Evolutionary conservation across 192 early-diverging fungal genomes (phyloP).

Genomic region (Backusella circina): DNA sequence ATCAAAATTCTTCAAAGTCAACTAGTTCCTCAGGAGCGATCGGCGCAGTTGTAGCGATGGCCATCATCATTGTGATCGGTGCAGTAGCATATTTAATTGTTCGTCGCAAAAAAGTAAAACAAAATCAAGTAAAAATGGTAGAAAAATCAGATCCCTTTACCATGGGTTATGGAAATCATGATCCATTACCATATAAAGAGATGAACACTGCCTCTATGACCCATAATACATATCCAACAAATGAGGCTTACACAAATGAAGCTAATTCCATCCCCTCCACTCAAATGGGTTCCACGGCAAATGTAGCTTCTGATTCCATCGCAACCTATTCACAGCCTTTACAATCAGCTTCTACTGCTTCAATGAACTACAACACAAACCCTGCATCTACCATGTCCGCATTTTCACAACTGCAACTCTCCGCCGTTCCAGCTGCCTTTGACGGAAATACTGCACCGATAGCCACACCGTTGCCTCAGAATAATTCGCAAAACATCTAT

Average conservation of each 20-base stretch:
- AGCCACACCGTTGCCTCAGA: conserved; percentile 2
- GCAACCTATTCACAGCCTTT: neutral
- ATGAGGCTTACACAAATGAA: neutral
- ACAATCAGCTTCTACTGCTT: neutral
- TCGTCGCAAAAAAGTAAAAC: neutral
- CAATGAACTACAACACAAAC: neutral
- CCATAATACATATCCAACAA: neutral
- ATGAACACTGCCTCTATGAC: neutral
- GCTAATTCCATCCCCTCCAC: neutral
- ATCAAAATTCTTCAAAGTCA: neutral
- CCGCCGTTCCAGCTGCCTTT: neutral
- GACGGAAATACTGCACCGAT: neutral
- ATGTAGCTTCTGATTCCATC: neutral
- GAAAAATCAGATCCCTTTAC: conserved; percentile 19
- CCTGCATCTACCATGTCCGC: neutral
- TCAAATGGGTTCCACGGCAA: neutral
- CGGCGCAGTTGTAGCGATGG: conserved; percentile 28
- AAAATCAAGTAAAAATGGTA: neutral
- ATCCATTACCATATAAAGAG: neutral
- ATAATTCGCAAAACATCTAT: conserved; percentile 41
- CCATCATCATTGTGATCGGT: conserved; percentile 16
- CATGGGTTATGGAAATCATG: conserved; percentile 28
- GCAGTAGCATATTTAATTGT: conserved; percentile 19
- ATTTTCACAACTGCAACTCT: neutral
- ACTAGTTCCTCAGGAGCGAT: conserved; percentile 23